Evolutionary conservation across 495 filamentous ascomycete species (phyloP).

Genomic region (Penicillium silybi): DNA sequence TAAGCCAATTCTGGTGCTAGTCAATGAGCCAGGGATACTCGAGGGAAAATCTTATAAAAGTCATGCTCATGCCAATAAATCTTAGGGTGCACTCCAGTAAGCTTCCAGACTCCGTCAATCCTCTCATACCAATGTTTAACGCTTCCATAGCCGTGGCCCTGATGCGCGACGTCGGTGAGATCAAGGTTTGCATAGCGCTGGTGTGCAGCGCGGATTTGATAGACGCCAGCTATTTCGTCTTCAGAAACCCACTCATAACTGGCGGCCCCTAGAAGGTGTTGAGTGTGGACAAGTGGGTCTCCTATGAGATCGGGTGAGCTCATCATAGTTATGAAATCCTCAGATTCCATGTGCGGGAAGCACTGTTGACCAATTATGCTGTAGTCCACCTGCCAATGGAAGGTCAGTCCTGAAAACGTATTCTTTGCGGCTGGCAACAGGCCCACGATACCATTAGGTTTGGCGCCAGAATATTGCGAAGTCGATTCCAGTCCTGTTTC

Average conservation of each 20-base stretch:
- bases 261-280: conserved; percentile 31
- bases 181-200: conserved; percentile 56
- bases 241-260: conserved; percentile 26
- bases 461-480: conserved; percentile 62
- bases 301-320: conserved; percentile 20
- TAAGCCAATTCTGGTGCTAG: too few relatives aligned
- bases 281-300: conserved; percentile 28
- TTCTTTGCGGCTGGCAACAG: background rate
- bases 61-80: conserved; percentile 6
- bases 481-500: conserved; percentile 55
- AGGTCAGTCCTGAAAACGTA: background rate
- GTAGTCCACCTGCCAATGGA: conserved; percentile 27
- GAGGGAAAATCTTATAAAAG: conserved; percentile 21
- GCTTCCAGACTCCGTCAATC: conserved; percentile 4
- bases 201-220: conserved; percentile 29
- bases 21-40: too few relatives aligned
- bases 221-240: conserved; percentile 17
- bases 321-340: conserved; percentile 29
- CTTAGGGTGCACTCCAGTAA: background rate
- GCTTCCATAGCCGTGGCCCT: background rate
- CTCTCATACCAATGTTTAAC: conserved; percentile 4
- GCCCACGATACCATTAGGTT: conserved; percentile 48
- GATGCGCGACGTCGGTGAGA: conserved; percentile 16
- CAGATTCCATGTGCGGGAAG: conserved; percentile 17
- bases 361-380: conserved; percentile 21